These are phyloP conservation scores for Papiliotrema flavescens DNA, from an alignment of 1,284 basidiomycete genomes.

Conservation along the genomic window DNA sequence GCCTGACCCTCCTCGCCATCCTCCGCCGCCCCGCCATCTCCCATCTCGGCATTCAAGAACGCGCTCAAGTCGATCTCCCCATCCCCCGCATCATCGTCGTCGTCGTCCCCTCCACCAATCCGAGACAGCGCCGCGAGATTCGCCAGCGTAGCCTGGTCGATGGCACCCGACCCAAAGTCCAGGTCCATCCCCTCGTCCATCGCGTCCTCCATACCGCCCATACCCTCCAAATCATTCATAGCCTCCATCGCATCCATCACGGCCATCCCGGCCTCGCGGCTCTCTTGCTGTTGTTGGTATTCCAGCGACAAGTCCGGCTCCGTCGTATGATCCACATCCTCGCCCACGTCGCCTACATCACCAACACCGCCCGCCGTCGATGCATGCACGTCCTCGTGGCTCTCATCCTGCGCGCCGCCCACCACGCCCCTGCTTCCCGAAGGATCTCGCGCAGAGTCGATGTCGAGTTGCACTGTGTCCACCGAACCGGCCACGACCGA, in stretches of 20 bases:
- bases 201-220: neutral
- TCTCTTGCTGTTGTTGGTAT: no score
- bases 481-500: neutral
- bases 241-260: no score
- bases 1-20: neutral
- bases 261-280: no score
- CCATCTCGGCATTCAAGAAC: neutral
- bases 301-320: neutral
- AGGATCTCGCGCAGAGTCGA: neutral
- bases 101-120: slow-evolving; percentile 11
- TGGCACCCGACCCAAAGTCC: slow-evolving; percentile 12
- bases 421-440: no score
- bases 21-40: neutral
- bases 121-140: slow-evolving; percentile 42
- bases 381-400: neutral
- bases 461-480: neutral
- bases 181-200: neutral
- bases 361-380: neutral
- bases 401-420: neutral
- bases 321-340: neutral
- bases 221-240: neutral
- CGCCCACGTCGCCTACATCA: neutral
- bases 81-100: slow-evolving; percentile 18
- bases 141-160: slow-evolving; percentile 42
- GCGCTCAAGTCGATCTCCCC: neutral